phyloP scores from a whole-genome alignment of 2,329 filamentous ascomycete species.

The Acephala macrosclerotiorum region DNA sequence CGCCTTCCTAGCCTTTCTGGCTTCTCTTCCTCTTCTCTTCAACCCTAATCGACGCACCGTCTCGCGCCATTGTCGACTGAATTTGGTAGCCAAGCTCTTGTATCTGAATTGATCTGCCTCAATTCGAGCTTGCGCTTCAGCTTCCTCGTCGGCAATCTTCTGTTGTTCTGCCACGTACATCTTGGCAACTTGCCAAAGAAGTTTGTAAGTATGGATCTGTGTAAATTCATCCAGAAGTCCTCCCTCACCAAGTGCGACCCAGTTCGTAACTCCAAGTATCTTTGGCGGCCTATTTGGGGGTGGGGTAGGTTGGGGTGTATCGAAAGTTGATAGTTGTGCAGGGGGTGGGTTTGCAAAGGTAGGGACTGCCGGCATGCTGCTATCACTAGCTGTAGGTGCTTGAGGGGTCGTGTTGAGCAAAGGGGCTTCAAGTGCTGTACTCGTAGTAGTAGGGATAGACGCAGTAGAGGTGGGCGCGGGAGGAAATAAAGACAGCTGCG shows the following conservation, averaged over 20 bases:
- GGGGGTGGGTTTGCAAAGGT: background rate
- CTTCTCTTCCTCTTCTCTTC: slow-evolving; percentile 41
- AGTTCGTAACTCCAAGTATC: slow-evolving; percentile 31
- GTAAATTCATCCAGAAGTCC: slow-evolving; percentile 46
- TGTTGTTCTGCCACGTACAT: slow-evolving; percentile 34
- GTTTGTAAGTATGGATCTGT: slow-evolving; percentile 32
- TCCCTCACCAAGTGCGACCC: slow-evolving; percentile 40
- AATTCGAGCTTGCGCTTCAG: slow-evolving; percentile 29
- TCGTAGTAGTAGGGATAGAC: background rate
- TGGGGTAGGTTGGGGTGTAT: background rate
- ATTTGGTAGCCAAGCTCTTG: slow-evolving; percentile 40
- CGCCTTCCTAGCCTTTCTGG: slow-evolving; percentile 38
- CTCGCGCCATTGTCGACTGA: slow-evolving; percentile 40
- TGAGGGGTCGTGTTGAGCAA: background rate
- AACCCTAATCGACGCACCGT: slow-evolving; percentile 36
- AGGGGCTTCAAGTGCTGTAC: background rate
- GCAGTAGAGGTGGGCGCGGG: too few relatives aligned
- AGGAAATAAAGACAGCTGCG: background rate
- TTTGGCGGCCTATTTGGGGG: slow-evolving; percentile 1
- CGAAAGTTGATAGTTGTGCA: background rate
- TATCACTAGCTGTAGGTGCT: background rate
- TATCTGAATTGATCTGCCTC: slow-evolving; percentile 40
- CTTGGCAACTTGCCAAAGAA: slow-evolving; percentile 29
- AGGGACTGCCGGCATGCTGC: background rate
- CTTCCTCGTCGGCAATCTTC: slow-evolving; percentile 30